A percentile compares a stretch with the other conserved stretches of the same genome.
phyloP scores from a whole-genome alignment of 2,329 filamentous ascomycete genomes.

The Ramularia collo-cygni region DNA sequence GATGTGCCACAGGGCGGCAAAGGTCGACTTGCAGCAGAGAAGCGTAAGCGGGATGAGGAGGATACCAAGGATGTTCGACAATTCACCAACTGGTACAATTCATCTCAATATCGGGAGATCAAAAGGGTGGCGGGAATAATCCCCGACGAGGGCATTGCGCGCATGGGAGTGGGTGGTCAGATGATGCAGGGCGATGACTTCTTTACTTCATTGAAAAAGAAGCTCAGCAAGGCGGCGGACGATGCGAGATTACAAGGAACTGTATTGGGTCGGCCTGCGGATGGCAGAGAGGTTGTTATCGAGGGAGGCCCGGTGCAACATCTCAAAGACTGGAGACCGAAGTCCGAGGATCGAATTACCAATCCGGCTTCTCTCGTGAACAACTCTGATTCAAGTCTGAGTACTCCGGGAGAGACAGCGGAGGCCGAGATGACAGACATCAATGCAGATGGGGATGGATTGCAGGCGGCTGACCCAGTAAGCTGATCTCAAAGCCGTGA shows the following conservation, averaged over 20 bases:
- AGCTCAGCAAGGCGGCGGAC: conserved; percentile 75
- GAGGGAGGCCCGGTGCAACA: conserved; percentile 68
- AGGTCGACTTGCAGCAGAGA: conserved; percentile 32
- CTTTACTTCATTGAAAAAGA: conserved; percentile 67
- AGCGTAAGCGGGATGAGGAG: conserved; percentile 51
- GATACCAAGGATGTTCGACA: conserved; percentile 70
- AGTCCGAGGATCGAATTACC: conserved; percentile 23
- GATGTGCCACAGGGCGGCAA: conserved; percentile 29
- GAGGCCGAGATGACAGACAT: conserved; percentile 3
- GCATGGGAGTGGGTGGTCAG: conserved; percentile 32
- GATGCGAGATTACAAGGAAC: conserved; percentile 82
- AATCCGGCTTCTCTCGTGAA: too few relatives aligned
- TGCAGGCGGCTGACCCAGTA: conserved; percentile 3
- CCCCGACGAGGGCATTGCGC: conserved; percentile 40
- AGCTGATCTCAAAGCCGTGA: too few relatives aligned
- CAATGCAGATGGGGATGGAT: too few relatives aligned
- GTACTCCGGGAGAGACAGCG: neutral
- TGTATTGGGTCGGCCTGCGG: conserved; percentile 65
- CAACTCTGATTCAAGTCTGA: too few relatives aligned
- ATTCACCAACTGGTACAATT: conserved; percentile 73
- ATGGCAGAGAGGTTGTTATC: conserved; percentile 65
- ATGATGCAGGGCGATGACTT: conserved; percentile 41
- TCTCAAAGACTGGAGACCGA: conserved; percentile 56
- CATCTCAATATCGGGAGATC: conserved; percentile 70
- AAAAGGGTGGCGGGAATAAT: conserved; percentile 66